Conservation (phyloP, 805 yeast species). For the Candida maesae region DNA sequence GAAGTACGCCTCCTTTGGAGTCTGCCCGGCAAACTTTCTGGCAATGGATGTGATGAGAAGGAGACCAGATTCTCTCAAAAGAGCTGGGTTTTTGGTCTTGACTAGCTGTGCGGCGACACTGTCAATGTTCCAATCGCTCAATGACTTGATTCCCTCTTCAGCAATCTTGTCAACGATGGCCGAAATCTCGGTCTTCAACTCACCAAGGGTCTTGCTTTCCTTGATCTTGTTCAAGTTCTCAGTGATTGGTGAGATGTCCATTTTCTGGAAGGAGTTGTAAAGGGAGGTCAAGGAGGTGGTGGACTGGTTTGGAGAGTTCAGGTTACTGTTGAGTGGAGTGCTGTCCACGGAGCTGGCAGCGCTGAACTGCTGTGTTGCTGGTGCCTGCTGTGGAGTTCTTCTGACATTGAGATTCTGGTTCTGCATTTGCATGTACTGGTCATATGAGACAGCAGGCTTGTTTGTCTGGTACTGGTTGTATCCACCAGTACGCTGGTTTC, state of each 20-base stretch:
- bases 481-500: slow-evolving; percentile 7
- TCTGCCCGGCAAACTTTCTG: slow-evolving; percentile 57
- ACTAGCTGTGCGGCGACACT: slow-evolving; percentile 62
- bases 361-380: slow-evolving; percentile 12
- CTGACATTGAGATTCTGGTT: slow-evolving; percentile 15
- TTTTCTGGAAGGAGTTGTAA: slow-evolving; percentile 62
- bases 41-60: slow-evolving; percentile 56
- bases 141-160: slow-evolving; percentile 40
- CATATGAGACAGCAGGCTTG: slow-evolving; percentile 25
- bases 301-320: slow-evolving; percentile 45
- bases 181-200: slow-evolving; percentile 32
- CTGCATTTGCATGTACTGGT: slow-evolving; percentile 22
- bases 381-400: slow-evolving; percentile 13
- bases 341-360: slow-evolving; percentile 19
- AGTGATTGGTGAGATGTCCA: slow-evolving; percentile 64
- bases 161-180: slow-evolving; percentile 45
- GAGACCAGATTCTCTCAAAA: slow-evolving; percentile 75
- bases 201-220: slow-evolving; percentile 32
- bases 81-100: slow-evolving; percentile 69
- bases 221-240: slow-evolving; percentile 51
- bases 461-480: slow-evolving; percentile 15
- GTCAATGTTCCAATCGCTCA: slow-evolving; percentile 61
- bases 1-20: slow-evolving; percentile 75
- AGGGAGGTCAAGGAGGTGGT: slow-evolving; percentile 72
- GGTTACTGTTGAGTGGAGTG: slow-evolving; percentile 24